These are phyloP conservation scores for Ceratonia siliqua DNA, from an alignment of 306 rosid genomes.

Conservation along the genomic window DNA sequence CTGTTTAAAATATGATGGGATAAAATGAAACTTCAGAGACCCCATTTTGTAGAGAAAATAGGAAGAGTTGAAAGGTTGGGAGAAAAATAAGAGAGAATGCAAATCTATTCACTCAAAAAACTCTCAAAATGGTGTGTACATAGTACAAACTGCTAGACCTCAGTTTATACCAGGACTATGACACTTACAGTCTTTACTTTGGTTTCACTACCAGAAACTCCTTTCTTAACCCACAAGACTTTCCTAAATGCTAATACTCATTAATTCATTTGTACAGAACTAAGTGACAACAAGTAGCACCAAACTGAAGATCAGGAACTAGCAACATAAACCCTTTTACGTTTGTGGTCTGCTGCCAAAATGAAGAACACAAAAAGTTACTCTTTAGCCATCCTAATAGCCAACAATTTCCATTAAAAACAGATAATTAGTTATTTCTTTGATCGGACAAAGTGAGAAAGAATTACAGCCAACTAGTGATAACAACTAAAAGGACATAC, in stretches of 20 bases:
- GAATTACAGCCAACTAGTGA: slow-evolving; percentile 5
- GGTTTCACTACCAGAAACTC: neutral
- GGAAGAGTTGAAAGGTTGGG: neutral
- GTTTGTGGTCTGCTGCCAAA: neutral
- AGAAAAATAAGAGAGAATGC: neutral
- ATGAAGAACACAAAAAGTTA: slow-evolving; percentile 17
- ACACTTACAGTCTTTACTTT: neutral
- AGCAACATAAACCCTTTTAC: slow-evolving; percentile 14
- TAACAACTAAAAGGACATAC: slow-evolving; percentile 25
- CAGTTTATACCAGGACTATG: neutral
- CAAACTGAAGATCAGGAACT: slow-evolving; percentile 19
- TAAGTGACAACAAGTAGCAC: slow-evolving; percentile 19
- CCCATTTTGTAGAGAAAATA: neutral
- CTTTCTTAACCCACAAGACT: neutral
- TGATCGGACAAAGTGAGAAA: slow-evolving; percentile 5
- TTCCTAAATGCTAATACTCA: neutral
- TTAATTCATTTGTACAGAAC: neutral
- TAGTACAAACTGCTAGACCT: neutral
- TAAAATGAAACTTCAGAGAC: slow-evolving; percentile 1
- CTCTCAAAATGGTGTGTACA: neutral
- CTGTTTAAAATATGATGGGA: neutral
- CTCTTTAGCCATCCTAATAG: slow-evolving; percentile 10
- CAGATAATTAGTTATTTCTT: slow-evolving; percentile 16
- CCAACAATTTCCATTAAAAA: slow-evolving; percentile 6
- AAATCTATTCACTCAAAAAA: neutral